phyloP scores from a whole-genome alignment of 305 asterid species.

The Caryopteris hybrid region DNA sequence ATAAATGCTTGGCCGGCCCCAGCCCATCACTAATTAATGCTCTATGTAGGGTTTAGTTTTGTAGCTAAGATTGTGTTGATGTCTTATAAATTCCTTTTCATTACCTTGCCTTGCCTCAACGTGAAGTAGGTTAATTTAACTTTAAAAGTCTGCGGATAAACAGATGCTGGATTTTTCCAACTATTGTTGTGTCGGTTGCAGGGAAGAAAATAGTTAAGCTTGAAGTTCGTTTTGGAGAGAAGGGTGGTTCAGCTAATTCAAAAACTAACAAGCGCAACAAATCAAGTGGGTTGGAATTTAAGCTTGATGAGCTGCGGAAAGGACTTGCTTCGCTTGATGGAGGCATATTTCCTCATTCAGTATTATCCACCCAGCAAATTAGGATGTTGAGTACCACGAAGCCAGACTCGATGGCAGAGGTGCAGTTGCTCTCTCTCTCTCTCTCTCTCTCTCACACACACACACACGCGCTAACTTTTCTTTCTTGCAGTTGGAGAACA shows the following conservation, averaged over 20 bases:
- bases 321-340: conserved; percentile 74
- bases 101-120: not conserved
- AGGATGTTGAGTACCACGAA: conserved; percentile 43
- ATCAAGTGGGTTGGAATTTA: conserved; percentile 58
- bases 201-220: conserved; percentile 71
- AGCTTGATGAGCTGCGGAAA: conserved; percentile 83
- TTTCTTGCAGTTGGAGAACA: conserved; percentile 72
- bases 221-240: conserved; percentile 45
- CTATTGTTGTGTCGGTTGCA: conserved; percentile 21
- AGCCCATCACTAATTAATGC: not conserved
- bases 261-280: conserved; percentile 51
- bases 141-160: no score
- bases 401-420: conserved; percentile 76
- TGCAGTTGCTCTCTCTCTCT: conserved; percentile 10
- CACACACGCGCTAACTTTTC: not conserved
- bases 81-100: no score
- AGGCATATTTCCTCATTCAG: conserved; percentile 84
- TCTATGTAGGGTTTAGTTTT: not conserved
- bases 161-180: no score
- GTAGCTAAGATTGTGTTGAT: no score
- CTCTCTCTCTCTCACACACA: not conserved
- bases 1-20: not conserved
- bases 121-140: no score
- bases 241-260: conserved; percentile 30
- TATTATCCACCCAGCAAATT: conserved; percentile 82